Base-by-base conservation (phyloP, 805 yeast species). In the Yarrowia phangngaensis region DNA sequence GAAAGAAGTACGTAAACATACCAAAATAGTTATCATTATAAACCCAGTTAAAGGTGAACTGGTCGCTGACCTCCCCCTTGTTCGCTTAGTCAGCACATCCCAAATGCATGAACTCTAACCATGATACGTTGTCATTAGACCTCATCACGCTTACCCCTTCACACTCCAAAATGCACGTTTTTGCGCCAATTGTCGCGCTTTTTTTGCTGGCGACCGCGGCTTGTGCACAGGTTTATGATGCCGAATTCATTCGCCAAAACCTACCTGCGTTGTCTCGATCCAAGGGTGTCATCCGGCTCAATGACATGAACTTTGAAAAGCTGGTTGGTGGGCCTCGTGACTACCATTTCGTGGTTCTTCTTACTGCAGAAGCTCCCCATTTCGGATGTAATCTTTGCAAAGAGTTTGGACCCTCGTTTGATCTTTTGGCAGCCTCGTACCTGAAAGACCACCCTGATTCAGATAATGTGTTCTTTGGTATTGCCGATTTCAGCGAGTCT, bases 311-410 rank as follows among this genome's bases (percentile, higher is more conserved):
- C 61, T 84, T 69, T 60, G 71, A 76, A 54, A 64, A 67, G 12
- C 60, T 81, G 15, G 66, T 86, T 50, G 67, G 67, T 19, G 85
- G 86, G 4, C 76, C 79, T 16, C 73, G 90, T 59, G 87, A 86
- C 58, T 79, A 77, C 63, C 73, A 82, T 28, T 60, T 84, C n/a
- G 71, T 84, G 9, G 58, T 79, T 23, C 71, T 82, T 50, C 66
- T 90, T 53, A 84, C 96, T 0, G 87, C 97, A 2, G 75, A 81
- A 8, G 73, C 80, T 40, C 72, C 86, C 1, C 76, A 77, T 53
- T 75, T 89, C 60, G 85, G 84, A 9, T 92, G 98, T 68, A 69
- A 70, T 1, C 69, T 84, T 45, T 92, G 98, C 72, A 57, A 68
- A 8, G 78, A 80, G 32, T 74, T 84, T 57, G 78, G 73, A 19